A percentile compares a stretch with the other conserved stretches of the same genome.
phyloP scores from a whole-genome alignment of 768 basidiomycete species.

The Vishniacozyma victoriae region DNA sequence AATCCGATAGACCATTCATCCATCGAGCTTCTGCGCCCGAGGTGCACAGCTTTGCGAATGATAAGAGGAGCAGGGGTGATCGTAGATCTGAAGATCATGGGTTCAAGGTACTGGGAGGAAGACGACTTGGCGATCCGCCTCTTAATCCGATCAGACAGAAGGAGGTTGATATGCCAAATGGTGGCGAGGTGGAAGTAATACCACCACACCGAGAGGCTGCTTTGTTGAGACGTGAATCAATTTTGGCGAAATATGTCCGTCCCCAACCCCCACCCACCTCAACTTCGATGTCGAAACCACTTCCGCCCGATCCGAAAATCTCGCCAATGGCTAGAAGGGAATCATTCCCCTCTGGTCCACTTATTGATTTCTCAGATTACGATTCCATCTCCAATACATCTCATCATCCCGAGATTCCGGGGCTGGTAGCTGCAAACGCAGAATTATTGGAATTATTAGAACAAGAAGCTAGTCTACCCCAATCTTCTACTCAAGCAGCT shows the following conservation, averaged over 20 bases:
- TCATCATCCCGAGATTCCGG: neutral
- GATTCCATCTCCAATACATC: neutral
- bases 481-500: constrained; percentile 22
- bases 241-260: neutral
- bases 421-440: constrained; percentile 15
- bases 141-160: neutral
- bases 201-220: constrained; percentile 32
- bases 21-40: neutral
- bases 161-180: neutral
- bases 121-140: neutral
- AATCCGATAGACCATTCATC: neutral
- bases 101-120: no score
- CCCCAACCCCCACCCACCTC: neutral
- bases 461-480: constrained; percentile 3
- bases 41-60: neutral
- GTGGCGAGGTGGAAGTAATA: constrained; percentile 1
- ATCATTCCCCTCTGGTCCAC: constrained; percentile 10
- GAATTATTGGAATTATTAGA: constrained; percentile 27
- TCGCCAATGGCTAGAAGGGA: neutral
- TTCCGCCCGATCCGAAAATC: no score
- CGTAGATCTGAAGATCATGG: neutral
- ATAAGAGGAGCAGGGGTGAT: neutral
- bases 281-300: neutral
- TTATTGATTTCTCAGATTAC: constrained; percentile 18
- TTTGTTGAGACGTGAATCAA: constrained; percentile 20